phyloP scores from a whole-genome alignment of 495 filamentous ascomycete species.

The Xylaria venustula region DNA sequence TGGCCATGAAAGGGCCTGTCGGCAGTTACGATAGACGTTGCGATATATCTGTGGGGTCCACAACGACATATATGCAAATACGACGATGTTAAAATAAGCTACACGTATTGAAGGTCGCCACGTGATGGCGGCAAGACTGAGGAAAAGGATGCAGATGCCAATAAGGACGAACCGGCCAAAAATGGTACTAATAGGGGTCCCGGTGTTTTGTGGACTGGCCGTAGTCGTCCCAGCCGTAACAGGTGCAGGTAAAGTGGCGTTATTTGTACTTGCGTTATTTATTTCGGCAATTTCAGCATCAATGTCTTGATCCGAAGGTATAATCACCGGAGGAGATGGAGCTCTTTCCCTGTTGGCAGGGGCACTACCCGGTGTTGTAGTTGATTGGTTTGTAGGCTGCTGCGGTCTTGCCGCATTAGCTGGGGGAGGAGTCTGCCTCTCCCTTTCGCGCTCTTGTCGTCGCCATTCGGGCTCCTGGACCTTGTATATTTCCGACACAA shows the following conservation, averaged over 20 bases:
- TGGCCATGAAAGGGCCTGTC: slow-evolving; percentile 81
- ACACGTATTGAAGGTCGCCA: slow-evolving; percentile 70
- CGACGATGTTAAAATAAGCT: slow-evolving; percentile 65
- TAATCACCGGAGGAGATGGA: slow-evolving; percentile 61
- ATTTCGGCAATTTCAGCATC: slow-evolving; percentile 55
- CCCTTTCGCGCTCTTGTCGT: slow-evolving; percentile 51
- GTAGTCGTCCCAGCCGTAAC: slow-evolving; percentile 38
- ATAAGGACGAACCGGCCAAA: slow-evolving; percentile 76
- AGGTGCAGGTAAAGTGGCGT: slow-evolving; percentile 27
- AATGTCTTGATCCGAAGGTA: slow-evolving; percentile 82
- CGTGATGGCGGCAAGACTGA: slow-evolving; percentile 71
- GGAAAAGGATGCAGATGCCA: slow-evolving; percentile 66
- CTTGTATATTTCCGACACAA: slow-evolving; percentile 84
- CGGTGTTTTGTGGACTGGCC: slow-evolving; percentile 19
- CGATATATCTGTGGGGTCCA: slow-evolving; percentile 90
- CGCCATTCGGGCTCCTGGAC: slow-evolving; percentile 81
- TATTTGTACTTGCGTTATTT: slow-evolving; percentile 30
- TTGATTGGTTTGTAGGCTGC: slow-evolving; percentile 26
- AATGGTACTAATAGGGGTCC: slow-evolving; percentile 63
- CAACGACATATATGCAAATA: slow-evolving; percentile 78
- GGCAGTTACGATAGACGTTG: slow-evolving; percentile 87
- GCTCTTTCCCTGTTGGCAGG: slow-evolving; percentile 53
- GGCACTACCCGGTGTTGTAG: slow-evolving; percentile 27
- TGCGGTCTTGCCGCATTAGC: slow-evolving; percentile 17
- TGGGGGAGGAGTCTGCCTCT: slow-evolving; percentile 28